A percentile compares a stretch with the other conserved stretches of the same genome.
These are phyloP conservation scores for Boletus smithii DNA, from an alignment of 1,284 basidiomycete species.

Conservation along the genomic window DNA sequence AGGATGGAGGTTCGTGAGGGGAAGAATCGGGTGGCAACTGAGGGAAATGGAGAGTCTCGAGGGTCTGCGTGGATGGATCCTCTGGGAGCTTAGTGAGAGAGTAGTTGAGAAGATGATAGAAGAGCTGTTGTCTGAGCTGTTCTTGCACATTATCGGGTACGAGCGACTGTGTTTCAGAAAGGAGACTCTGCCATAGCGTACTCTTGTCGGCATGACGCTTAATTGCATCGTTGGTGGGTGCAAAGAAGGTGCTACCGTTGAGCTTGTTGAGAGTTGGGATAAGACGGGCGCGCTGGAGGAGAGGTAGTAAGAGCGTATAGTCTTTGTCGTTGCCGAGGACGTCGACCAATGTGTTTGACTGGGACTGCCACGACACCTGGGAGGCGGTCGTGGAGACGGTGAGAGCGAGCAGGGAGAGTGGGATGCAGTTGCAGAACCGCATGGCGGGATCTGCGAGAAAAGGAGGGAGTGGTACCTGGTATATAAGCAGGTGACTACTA, in stretches of 20 bases:
- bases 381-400: constrained; percentile 26
- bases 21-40: constrained; percentile 51
- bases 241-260: constrained; percentile 83
- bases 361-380: constrained; percentile 34
- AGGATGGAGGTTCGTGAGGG: constrained; percentile 61
- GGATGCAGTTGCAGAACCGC: constrained; percentile 37
- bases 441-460: constrained; percentile 25
- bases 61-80: constrained; percentile 39
- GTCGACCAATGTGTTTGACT: constrained; percentile 64
- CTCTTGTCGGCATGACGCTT: constrained; percentile 44
- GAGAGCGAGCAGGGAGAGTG: constrained; percentile 38
- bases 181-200: constrained; percentile 47
- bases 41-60: constrained; percentile 73
- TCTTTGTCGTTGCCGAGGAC: constrained; percentile 72
- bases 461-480: not conserved
- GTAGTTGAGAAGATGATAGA: constrained; percentile 94
- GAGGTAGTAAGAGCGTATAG: constrained; percentile 74
- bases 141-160: constrained; percentile 81
- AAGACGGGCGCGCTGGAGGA: constrained; percentile 84
- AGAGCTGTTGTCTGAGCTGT: constrained; percentile 82
- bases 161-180: constrained; percentile 38
- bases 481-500: constrained; percentile 11
- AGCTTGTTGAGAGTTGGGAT: constrained; percentile 90
- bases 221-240: constrained; percentile 92
- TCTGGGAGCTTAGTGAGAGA: constrained; percentile 55